A percentile compares a stretch with the other conserved stretches of the same genome.
Evolutionary conservation across 2,329 filamentous ascomycete genomes (phyloP).

Genomic region (Phoma sp.): DNA sequence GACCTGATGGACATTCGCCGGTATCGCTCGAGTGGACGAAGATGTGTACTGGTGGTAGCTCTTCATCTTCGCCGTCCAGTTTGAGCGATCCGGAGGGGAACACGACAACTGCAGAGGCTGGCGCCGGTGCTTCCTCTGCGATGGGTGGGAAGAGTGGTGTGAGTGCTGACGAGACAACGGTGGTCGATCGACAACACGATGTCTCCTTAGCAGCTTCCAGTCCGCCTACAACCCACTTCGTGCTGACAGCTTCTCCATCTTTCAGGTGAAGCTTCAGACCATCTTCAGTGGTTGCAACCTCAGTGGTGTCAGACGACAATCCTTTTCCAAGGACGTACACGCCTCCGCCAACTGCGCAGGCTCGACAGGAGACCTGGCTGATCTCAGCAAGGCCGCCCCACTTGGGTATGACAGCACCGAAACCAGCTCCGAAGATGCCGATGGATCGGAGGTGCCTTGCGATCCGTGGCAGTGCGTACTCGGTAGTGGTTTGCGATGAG

Average conservation of each 20-base stretch:
- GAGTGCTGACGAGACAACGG: slow-evolving; percentile 72
- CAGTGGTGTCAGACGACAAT: slow-evolving; percentile 48
- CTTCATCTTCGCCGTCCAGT: slow-evolving; percentile 24
- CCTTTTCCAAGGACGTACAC: slow-evolving; percentile 85
- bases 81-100: slow-evolving; percentile 66
- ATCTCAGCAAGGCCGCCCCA: slow-evolving; percentile 92
- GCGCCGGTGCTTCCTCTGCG: slow-evolving; percentile 76
- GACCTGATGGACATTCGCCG: slow-evolving; percentile 84
- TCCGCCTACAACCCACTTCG: slow-evolving; percentile 61
- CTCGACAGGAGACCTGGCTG: slow-evolving; percentile 88
- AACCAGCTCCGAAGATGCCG: slow-evolving; percentile 85
- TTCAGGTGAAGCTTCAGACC: slow-evolving; percentile 59
- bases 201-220: slow-evolving; percentile 8
- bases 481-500: slow-evolving; percentile 62
- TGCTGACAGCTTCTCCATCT: slow-evolving; percentile 63
- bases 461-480: slow-evolving; percentile 75
- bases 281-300: slow-evolving; percentile 10
- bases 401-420: slow-evolving; percentile 88
- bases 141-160: slow-evolving; percentile 70
- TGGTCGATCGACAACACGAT: slow-evolving; percentile 66
- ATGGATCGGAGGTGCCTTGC: slow-evolving; percentile 84
- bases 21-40: slow-evolving; percentile 86
- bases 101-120: slow-evolving; percentile 74
- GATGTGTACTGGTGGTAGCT: slow-evolving; percentile 61
- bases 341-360: slow-evolving; percentile 87